Evolutionary conservation across 2,329 filamentous ascomycete species (phyloP).

Genomic region (Colletotrichum destructivum): DNA sequence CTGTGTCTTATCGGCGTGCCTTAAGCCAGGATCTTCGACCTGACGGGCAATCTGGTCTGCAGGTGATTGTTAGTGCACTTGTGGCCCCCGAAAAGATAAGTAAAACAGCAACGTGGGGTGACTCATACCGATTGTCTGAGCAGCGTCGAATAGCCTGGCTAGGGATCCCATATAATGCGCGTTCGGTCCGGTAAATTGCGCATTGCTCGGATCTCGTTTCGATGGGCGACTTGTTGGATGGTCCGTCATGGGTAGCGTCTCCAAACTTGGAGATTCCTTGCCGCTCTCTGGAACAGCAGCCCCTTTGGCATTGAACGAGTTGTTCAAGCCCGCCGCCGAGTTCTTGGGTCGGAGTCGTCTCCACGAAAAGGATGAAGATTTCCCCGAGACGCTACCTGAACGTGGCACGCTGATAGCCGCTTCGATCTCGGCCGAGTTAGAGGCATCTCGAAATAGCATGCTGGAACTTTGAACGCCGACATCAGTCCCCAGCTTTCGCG

Average conservation of each 20-base stretch:
- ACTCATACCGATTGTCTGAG: constrained; percentile 87
- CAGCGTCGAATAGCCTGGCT: constrained; percentile 92
- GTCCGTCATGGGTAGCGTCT: constrained; percentile 83
- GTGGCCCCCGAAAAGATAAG: not conserved
- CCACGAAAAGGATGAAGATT: constrained; percentile 89
- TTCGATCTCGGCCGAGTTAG: constrained; percentile 63
- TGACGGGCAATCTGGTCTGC: constrained; percentile 95
- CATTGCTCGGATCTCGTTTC: constrained; percentile 78
- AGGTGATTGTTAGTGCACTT: not conserved
- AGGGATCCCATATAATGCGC: constrained; percentile 92
- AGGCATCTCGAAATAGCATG: constrained; percentile 82
- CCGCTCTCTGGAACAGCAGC: constrained; percentile 49
- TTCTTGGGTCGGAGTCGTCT: constrained; percentile 91
- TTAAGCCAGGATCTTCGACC: constrained; percentile 93
- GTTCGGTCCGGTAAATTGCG: constrained; percentile 86
- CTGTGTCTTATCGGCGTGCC: constrained; percentile 92
- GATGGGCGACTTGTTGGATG: constrained; percentile 76
- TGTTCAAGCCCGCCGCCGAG: constrained; percentile 75
- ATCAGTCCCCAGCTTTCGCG: constrained; percentile 92
- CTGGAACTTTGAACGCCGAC: constrained; percentile 85
- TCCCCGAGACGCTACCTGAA: constrained; percentile 76
- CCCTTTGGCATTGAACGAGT: constrained; percentile 59
- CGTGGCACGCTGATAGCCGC: constrained; percentile 61
- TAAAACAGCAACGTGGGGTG: constrained; percentile 1
- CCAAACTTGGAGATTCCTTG: constrained; percentile 75